A percentile compares a stretch with the other conserved stretches of the same genome.
Evolutionary conservation across 2,329 filamentous ascomycete species (phyloP).

Genomic region (Exserohilum rostratum): DNA sequence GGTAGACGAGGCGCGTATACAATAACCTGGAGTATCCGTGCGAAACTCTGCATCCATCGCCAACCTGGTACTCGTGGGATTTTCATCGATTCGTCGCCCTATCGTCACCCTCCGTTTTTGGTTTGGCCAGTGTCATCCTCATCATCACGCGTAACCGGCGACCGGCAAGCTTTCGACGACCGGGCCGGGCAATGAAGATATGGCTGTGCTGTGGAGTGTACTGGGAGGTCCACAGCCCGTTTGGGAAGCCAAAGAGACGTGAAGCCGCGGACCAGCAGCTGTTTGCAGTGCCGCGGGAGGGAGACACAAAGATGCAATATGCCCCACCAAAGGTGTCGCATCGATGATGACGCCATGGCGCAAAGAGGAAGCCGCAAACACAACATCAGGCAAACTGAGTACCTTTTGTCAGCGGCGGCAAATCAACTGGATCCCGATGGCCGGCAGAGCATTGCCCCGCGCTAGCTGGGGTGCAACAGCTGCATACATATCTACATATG

Average conservation of each 20-base stretch:
- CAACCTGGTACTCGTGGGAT: no score
- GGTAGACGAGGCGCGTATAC: no score
- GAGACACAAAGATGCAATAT: slow-evolving; percentile 9
- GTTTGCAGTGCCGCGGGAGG: slow-evolving; percentile 15
- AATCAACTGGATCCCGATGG: slow-evolving; percentile 10
- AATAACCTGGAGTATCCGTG: no score
- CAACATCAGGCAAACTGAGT: slow-evolving; percentile 10
- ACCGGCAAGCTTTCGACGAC: neutral
- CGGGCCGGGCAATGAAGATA: slow-evolving; percentile 18
- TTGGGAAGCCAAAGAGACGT: slow-evolving; percentile 15
- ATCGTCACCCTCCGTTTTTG: neutral
- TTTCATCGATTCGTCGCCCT: neutral
- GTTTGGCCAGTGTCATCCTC: neutral
- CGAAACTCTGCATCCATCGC: no score
- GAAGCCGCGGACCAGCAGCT: slow-evolving; percentile 21
- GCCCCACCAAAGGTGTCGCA: slow-evolving; percentile 15
- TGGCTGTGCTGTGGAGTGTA: slow-evolving; percentile 29
- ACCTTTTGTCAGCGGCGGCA: slow-evolving; percentile 16
- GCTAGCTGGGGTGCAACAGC: slow-evolving; percentile 13
- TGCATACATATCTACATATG: slow-evolving; percentile 22
- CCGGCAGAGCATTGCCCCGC: slow-evolving; percentile 21
- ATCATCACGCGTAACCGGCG: neutral
- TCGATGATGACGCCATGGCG: slow-evolving; percentile 20
- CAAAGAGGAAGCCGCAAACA: slow-evolving; percentile 9
- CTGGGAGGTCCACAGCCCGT: slow-evolving; percentile 24